Evolutionary conservation across 2,329 filamentous ascomycete species (phyloP).

Genomic region (Pestalotiopsis sp.): DNA sequence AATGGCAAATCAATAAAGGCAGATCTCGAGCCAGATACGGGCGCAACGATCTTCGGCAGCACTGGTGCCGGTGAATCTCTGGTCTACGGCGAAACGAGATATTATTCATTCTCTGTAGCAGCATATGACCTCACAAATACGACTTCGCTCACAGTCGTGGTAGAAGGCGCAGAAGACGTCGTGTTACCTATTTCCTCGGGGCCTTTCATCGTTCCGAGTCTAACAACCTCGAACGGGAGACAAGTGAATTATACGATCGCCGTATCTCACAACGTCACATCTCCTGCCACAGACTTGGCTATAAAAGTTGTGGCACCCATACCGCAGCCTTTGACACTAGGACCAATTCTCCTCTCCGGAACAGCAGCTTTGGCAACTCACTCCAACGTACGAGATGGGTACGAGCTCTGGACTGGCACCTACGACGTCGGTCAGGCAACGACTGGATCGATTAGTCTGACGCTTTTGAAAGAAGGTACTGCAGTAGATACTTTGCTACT

Average conservation of each 20-base stretch:
- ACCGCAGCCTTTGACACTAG: constrained; percentile 25
- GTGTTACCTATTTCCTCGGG: constrained; percentile 21
- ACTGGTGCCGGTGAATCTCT: neutral
- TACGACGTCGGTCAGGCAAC: constrained; percentile 17
- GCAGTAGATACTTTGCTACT: constrained; percentile 26
- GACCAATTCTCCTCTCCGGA: constrained; percentile 20
- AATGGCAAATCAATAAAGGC: constrained; percentile 19
- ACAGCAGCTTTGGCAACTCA: constrained; percentile 17
- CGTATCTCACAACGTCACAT: constrained; percentile 5
- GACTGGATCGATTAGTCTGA: constrained; percentile 26
- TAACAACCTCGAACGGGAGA: constrained; percentile 17
- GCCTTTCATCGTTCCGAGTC: constrained; percentile 23
- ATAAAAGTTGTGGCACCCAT: constrained; percentile 21
- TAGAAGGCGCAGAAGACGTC: constrained; percentile 13
- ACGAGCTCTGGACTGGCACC: constrained; percentile 16
- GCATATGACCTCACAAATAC: constrained; percentile 14
- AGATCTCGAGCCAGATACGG: constrained; percentile 18
- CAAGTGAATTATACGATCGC: constrained; percentile 22
- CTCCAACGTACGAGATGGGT: neutral
- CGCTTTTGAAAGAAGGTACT: constrained; percentile 17
- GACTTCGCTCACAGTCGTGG: constrained; percentile 20
- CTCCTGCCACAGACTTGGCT: constrained; percentile 14
- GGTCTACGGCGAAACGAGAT: constrained; percentile 16
- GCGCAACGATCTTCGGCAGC: constrained; percentile 24
- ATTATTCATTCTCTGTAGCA: constrained; percentile 23